These are phyloP conservation scores for Picea mariana DNA, from an alignment of 83 land plant species.

Conservation along the genomic window DNA sequence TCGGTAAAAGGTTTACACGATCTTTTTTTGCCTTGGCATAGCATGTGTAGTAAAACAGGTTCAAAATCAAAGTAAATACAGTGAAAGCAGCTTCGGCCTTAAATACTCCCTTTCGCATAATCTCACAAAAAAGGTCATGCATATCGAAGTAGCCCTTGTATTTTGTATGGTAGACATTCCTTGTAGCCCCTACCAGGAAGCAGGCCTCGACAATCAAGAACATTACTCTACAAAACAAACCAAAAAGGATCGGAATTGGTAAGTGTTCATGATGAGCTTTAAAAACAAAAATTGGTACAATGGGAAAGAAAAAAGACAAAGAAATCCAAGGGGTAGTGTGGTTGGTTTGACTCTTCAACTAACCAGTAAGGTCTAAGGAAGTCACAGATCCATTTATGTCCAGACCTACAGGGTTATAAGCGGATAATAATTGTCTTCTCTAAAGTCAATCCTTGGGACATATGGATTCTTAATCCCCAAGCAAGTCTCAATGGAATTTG, in stretches of 20 bases:
- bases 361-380: background rate
- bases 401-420: background rate
- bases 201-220: constrained; percentile 74
- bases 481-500: too few species aligned
- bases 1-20: too few species aligned
- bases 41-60: constrained; percentile 13
- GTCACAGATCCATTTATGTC: too few species aligned
- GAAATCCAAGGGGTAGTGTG: background rate
- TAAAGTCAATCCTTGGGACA: too few species aligned
- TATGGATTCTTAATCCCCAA: too few species aligned
- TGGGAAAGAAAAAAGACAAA: too few species aligned
- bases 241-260: background rate
- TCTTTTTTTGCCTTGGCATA: constrained; percentile 38
- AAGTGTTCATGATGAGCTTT: background rate
- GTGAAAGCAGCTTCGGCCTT: constrained; percentile 77
- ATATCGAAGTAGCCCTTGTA: constrained; percentile 22
- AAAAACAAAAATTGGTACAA: background rate
- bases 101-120: constrained; percentile 75
- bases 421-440: too few species aligned
- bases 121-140: constrained; percentile 40
- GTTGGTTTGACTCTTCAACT: background rate
- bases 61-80: too few species aligned
- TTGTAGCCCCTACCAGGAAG: constrained; percentile 74
- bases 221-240: constrained; percentile 45
- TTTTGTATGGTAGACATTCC: constrained; percentile 68